Base-by-base conservation (phyloP, 306 rosid species). In the Corylus heterophylla region DNA sequence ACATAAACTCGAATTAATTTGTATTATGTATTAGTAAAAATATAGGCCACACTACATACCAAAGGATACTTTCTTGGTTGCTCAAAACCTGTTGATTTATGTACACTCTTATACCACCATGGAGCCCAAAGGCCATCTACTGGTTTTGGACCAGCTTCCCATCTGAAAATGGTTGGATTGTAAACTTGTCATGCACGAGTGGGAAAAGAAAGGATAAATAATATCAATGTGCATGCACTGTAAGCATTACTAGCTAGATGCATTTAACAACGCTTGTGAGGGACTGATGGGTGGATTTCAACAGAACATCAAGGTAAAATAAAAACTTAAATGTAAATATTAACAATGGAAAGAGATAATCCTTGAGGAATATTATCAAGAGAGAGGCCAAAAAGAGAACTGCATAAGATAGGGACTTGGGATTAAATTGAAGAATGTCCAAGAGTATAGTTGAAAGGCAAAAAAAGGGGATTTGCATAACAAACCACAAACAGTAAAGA, bases 41-140 rank as follows among this genome's bases (percentile, higher is more conserved):
- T 6, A 39, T 42, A n/a, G 51, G 72, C 72, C 45, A 63, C 77
- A 75, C 31, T 1, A 54, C 87, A 68, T 88, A 93, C 96, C 89
- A 47, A 49, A 20, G 96, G 97, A 85, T 89, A 84, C 52, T 83
- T 89, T 54, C 79, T 85, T 42, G 84, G 45, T 78, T 82, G 75
- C 77, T 93, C 72, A 69, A 91, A 93, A 68, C 86, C 83, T 50
- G 94, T 88, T 27, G 96, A 88, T 83, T 84, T 84, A 54, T 91
- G 92, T 76, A 93, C 83, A 71, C 76, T 68, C 54, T 20, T 80
- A 47, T 93, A 93, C 97, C 97, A 93, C 94, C 97, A 93, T 66
- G 96, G 94, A 54, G 92, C 92, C 97, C 97, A 91, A 76, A 84
- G 31, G 51, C 97, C 96, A 87, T 93, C 97, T 79, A 90, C 47